Conservation (phyloP, 2,329 filamentous ascomycete species). For the Fusarium heterosporum region DNA sequence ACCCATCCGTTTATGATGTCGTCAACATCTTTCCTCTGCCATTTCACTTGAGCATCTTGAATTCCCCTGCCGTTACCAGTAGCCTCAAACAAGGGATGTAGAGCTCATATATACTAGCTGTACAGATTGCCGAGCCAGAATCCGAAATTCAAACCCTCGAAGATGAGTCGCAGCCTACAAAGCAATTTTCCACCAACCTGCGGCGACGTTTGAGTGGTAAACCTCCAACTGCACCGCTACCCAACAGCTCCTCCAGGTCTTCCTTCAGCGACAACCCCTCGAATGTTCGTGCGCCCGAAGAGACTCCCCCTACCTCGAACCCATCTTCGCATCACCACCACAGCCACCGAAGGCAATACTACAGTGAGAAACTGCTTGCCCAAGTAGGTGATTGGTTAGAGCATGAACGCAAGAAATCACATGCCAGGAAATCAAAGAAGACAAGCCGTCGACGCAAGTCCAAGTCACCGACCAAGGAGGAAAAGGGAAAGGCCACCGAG, state of each 20-base stretch:
- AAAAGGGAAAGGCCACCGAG: conserved; percentile 40
- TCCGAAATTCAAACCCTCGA: conserved; percentile 49
- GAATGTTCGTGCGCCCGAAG: conserved; percentile 46
- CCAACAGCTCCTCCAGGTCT: conserved; percentile 57
- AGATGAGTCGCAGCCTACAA: conserved; percentile 49
- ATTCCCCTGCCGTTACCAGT: not conserved
- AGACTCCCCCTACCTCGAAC: conserved; percentile 40
- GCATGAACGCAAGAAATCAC: conserved; percentile 75
- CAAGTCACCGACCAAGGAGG: conserved; percentile 51
- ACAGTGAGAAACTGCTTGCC: conserved; percentile 70
- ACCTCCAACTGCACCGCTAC: conserved; percentile 43
- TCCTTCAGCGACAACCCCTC: conserved; percentile 56
- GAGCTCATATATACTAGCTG: conserved; percentile 55
- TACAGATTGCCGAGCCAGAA: conserved; percentile 68
- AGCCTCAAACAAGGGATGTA: not conserved
- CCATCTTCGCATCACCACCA: conserved; percentile 44
- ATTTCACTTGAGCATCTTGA: not conserved
- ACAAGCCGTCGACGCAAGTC: conserved; percentile 57
- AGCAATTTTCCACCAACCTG: conserved; percentile 51
- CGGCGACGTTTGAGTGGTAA: conserved; percentile 53
- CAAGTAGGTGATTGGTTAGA: conserved; percentile 88
- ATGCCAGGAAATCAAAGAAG: conserved; percentile 59
- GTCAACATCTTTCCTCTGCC: conserved; percentile 2
- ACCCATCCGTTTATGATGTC: conserved; percentile 11
- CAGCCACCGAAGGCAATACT: conserved; percentile 53